Base-by-base conservation (phyloP, 139 green algal genomes). In the Ettlia oleoabundans region DNA sequence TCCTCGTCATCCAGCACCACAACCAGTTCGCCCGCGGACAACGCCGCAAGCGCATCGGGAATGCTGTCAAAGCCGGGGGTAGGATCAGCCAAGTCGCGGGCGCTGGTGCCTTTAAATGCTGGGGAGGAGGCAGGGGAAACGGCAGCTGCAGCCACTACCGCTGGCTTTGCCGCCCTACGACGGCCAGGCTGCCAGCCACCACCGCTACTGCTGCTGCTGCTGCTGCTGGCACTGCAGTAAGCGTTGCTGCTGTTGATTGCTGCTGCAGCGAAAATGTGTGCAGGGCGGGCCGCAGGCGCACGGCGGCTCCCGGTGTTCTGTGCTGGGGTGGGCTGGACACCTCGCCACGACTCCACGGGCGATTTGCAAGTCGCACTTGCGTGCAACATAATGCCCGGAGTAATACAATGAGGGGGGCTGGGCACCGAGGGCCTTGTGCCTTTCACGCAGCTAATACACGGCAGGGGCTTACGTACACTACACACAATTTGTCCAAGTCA, bases 1-100 rank as follows among this genome's bases (percentile, higher is more conserved):
- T 96, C 88, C 87, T 98, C 96, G 80, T 99, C 96, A 78, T 99
- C 97, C n/a, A 99, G 79, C 33, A 99, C 96, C 19, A 99, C 93
- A 28, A 99, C 91, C 41, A 97, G 93, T 86, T 96, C 89, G 28
- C 95, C 94, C 0, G 68, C 73, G 4, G 80, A 85, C 4, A 98
- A 67, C 78, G 93, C 95, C 30, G 66, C 83, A 26, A 94, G 76
- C 6, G 89, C 91, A 3, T 83, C 67, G 42, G 80, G 69, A 64
- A 89, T 89, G 61, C 41, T 64, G 81, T 85, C 78, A 62, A 89
- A 89, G 52, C 82, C 82, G 18, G 77, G 62, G 4, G 85, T 70
- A 15, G 85, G 85, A 6, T 37, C 22, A 15, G 79, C 72, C 38
- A 86, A 43, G 68, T 69, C 76, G 35, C 78, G 64, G 30, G 47